Evolutionary conservation across 768 basidiomycete species (phyloP).

Genomic region (Trametes elegans): DNA sequence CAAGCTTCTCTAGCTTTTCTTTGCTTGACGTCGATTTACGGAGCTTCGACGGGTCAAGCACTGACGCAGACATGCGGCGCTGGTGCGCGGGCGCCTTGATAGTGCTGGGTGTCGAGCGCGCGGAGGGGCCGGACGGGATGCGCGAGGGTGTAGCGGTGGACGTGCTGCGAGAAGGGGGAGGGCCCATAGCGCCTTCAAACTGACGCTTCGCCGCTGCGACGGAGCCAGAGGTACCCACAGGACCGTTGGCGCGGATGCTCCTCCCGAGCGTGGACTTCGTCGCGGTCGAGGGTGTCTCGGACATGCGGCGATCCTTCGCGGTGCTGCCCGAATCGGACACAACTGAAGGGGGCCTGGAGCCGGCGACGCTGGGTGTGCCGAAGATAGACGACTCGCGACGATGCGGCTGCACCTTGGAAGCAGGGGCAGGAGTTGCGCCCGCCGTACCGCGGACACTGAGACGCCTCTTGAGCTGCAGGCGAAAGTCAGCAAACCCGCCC

Average conservation of each 20-base stretch:
- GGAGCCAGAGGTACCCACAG: conserved; percentile 20
- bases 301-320: conserved; percentile 36
- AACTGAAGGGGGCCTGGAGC: conserved; percentile 51
- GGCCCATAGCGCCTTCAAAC: conserved; percentile 48
- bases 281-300: conserved; percentile 35
- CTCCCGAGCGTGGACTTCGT: conserved; percentile 43
- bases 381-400: conserved; percentile 61
- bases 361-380: conserved; percentile 45
- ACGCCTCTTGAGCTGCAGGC: conserved; percentile 48
- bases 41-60: conserved; percentile 32
- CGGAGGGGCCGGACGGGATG: conserved; percentile 20
- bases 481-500: background rate
- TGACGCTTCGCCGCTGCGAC: conserved; percentile 10
- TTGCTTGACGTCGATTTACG: conserved; percentile 35
- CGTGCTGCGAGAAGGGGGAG: conserved; percentile 35
- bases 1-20: conserved; percentile 20
- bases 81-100: conserved; percentile 17
- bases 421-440: conserved; percentile 53
- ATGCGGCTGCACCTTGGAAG: conserved; percentile 27
- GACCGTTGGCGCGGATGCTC: conserved; percentile 47
- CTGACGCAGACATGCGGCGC: conserved; percentile 24
- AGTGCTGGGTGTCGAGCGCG: conserved; percentile 20
- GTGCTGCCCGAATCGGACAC: conserved; percentile 49
- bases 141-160: conserved; percentile 22
- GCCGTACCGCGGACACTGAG: conserved; percentile 54